Evolutionary conservation across 2,329 filamentous ascomycete species (phyloP).

Genomic region (Zymoseptoria ardabiliae): DNA sequence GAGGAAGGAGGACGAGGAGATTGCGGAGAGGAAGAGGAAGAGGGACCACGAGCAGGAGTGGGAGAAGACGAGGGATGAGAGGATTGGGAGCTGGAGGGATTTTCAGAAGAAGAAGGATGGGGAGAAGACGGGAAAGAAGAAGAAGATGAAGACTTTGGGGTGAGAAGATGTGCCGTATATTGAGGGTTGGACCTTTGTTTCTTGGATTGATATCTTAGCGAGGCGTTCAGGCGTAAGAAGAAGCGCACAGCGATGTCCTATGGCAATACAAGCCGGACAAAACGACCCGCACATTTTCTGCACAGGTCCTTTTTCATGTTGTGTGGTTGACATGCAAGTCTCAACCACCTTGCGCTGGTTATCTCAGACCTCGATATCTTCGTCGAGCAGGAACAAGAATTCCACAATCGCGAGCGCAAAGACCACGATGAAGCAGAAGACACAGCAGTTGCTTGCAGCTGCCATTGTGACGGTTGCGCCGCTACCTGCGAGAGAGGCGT

Average conservation of each 20-base stretch:
- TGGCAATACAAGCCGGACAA: background rate
- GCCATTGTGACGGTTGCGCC: background rate
- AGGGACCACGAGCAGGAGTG: constrained; percentile 89
- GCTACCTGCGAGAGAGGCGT: background rate
- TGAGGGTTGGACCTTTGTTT: background rate
- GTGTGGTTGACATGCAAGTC: background rate
- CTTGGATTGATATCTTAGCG: background rate
- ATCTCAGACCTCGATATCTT: background rate
- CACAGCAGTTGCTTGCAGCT: background rate
- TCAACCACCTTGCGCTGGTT: background rate
- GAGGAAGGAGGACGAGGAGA: constrained; percentile 75
- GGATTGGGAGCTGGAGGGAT: constrained; percentile 89
- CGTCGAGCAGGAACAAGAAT: background rate
- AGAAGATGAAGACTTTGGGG: constrained; percentile 47
- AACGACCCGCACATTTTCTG: background rate
- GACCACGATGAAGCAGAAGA: background rate
- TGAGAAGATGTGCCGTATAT: constrained; percentile 23
- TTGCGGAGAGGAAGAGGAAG: constrained; percentile 54
- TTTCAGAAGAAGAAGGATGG: constrained; percentile 61
- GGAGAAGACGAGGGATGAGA: constrained; percentile 84
- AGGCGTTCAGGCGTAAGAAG: background rate
- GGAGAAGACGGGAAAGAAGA: constrained; percentile 41
- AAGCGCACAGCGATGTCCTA: background rate
- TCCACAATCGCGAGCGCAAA: background rate
- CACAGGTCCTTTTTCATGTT: background rate